Evolutionary conservation across 306 rosid species (phyloP).

Genomic region (Nissolia schottii): DNA sequence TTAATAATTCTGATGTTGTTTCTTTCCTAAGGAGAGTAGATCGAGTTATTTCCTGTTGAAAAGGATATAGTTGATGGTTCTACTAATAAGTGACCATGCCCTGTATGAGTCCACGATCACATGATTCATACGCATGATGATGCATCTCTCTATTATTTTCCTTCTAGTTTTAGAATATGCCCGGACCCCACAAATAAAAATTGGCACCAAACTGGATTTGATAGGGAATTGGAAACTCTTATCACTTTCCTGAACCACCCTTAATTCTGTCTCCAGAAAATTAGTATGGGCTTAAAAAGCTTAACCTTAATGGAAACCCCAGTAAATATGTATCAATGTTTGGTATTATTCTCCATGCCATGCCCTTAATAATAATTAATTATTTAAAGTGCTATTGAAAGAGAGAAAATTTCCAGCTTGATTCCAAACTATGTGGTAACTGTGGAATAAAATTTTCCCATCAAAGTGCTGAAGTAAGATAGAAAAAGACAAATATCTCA

Average conservation of each 20-base stretch:
- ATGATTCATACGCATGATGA: too few species aligned
- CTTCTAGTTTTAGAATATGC: constrained; percentile 24
- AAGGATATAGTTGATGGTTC: constrained; percentile 34
- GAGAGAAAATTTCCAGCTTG: neutral
- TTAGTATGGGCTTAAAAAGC: neutral
- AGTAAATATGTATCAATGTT: neutral
- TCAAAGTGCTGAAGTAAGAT: neutral
- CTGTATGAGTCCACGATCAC: neutral
- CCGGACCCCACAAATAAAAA: constrained; percentile 26
- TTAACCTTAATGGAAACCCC: neutral
- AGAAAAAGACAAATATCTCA: too few species aligned
- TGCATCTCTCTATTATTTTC: neutral
- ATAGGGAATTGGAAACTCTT: constrained; percentile 4
- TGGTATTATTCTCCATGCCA: neutral
- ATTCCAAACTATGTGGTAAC: neutral
- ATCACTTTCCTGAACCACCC: neutral
- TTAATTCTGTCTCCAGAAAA: neutral
- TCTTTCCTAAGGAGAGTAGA: constrained; percentile 1
- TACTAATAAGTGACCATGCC: constrained; percentile 29
- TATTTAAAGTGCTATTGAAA: neutral
- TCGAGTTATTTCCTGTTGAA: constrained; percentile 24
- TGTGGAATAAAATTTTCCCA: neutral
- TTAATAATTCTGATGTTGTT: constrained; percentile 22
- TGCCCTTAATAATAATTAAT: neutral
- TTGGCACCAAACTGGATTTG: constrained; percentile 11